These are phyloP conservation scores for Ulota crispa DNA, from an alignment of 225 moss, liverwort and hornwort species.

Conservation along the genomic window DNA sequence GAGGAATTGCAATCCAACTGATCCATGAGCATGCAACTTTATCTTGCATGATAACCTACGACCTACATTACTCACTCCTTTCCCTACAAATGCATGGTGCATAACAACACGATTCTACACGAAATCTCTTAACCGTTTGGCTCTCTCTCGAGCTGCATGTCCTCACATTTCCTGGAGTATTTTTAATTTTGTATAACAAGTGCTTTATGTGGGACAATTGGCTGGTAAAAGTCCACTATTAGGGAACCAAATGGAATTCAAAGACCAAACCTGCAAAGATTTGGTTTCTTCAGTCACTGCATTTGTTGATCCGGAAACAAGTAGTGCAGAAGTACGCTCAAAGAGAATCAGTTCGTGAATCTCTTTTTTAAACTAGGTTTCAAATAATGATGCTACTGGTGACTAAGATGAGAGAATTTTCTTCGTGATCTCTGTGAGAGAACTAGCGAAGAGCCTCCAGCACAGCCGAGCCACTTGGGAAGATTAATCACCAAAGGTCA, in stretches of 20 bases:
- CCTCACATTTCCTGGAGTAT: neutral
- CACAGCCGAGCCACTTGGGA: constrained; percentile 24
- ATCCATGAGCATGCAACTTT: neutral
- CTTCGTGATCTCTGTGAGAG: constrained; percentile 6
- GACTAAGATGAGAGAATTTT: neutral
- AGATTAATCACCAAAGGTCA: neutral
- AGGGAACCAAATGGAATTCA: no score
- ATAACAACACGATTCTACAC: neutral
- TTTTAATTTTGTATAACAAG: neutral
- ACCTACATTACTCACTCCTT: neutral
- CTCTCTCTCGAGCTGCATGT: neutral
- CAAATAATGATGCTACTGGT: neutral
- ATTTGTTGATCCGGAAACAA: neutral
- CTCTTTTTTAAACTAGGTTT: neutral
- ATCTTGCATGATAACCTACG: neutral
- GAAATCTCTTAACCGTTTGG: neutral
- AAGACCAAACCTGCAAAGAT: neutral
- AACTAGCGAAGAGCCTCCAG: neutral
- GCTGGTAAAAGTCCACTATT: neutral
- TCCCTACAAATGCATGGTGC: neutral
- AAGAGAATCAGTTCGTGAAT: neutral
- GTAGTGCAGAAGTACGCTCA: neutral
- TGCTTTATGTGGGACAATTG: neutral
- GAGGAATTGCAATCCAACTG: neutral
- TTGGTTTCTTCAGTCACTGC: no score